These are phyloP conservation scores for Scedosporium minutisporum DNA, from an alignment of 2,329 filamentous ascomycete species.

Conservation along the genomic window DNA sequence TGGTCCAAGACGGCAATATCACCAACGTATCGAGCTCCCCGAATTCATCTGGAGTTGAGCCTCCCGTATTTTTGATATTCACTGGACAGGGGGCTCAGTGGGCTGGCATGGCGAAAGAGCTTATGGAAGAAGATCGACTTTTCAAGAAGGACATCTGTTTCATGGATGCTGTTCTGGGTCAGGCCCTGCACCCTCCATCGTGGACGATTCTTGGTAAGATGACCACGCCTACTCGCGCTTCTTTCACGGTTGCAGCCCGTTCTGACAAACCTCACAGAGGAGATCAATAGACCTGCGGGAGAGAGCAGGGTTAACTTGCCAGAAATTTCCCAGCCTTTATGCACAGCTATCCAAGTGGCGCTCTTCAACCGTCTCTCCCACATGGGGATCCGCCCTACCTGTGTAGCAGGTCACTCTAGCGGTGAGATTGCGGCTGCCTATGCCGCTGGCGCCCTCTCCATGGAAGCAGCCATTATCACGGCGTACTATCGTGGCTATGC, in stretches of 20 bases:
- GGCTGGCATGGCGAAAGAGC: constrained; percentile 2
- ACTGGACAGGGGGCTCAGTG: constrained; percentile 5
- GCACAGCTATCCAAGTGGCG: constrained; percentile 37
- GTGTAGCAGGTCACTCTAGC: constrained; percentile 35
- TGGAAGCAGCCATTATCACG: constrained; percentile 17
- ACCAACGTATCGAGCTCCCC: constrained; percentile 10
- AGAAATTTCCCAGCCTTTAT: constrained; percentile 32
- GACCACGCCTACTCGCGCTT: background rate
- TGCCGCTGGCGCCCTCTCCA: constrained; percentile 18
- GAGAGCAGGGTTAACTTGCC: constrained; percentile 25
- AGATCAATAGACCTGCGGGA: constrained; percentile 24
- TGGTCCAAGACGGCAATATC: constrained; percentile 8
- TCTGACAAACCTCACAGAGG: constrained; percentile 18
- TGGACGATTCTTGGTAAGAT: background rate
- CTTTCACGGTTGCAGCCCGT: too few species aligned
- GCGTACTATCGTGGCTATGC: constrained; percentile 23
- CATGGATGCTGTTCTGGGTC: constrained; percentile 19
- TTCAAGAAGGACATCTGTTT: constrained; percentile 12
- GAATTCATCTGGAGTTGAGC: constrained; percentile 4
- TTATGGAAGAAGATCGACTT: constrained; percentile 7
- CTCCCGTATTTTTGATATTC: constrained; percentile 10
- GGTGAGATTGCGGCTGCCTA: constrained; percentile 41
- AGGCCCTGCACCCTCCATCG: constrained; percentile 24
- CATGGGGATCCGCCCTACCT: constrained; percentile 28
- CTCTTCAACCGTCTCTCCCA: constrained; percentile 32